A percentile compares a stretch with the other conserved stretches of the same genome.
phyloP scores from a whole-genome alignment of 169 alveolate species.

The Eimeria necatrix region DNA sequence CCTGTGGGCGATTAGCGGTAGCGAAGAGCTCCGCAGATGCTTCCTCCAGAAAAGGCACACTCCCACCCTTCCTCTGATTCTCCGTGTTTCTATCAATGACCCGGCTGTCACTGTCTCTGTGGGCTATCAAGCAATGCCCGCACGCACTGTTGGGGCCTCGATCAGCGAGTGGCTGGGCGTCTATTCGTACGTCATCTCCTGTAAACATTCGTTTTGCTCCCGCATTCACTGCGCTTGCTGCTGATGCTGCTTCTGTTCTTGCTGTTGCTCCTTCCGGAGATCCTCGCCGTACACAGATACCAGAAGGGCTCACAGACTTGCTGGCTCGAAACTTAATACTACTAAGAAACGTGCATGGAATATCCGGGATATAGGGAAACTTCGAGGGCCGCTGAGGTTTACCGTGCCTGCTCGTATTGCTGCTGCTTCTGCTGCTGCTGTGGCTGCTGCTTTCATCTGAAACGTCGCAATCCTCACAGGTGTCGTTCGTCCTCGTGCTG shows the following conservation, averaged over 20 bases:
- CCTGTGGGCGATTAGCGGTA: not conserved
- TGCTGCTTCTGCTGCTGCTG: conserved; percentile 15
- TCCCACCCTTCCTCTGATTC: not conserved
- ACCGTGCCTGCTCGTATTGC: not conserved
- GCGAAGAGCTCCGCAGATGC: not conserved
- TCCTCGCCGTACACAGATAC: not conserved
- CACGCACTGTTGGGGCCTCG: not conserved
- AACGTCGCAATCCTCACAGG: not conserved
- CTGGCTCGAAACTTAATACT: not conserved
- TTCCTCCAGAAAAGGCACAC: not conserved
- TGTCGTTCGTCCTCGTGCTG: not conserved
- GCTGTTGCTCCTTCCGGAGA: not conserved
- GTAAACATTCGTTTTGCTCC: not conserved
- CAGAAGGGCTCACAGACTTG: not conserved
- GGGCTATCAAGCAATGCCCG: not conserved
- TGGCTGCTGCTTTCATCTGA: not conserved
- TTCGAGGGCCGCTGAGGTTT: not conserved
- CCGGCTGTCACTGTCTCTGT: not conserved
- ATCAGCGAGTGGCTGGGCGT: not conserved
- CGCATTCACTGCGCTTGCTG: not conserved
- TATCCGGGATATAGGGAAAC: not conserved
- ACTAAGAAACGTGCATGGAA: not conserved
- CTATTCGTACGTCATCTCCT: not conserved
- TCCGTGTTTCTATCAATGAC: not conserved
- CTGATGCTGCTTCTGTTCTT: not conserved